Evolutionary conservation across 129 eudicot species (phyloP).

Genomic region (Smallanthus sonchifolius): DNA sequence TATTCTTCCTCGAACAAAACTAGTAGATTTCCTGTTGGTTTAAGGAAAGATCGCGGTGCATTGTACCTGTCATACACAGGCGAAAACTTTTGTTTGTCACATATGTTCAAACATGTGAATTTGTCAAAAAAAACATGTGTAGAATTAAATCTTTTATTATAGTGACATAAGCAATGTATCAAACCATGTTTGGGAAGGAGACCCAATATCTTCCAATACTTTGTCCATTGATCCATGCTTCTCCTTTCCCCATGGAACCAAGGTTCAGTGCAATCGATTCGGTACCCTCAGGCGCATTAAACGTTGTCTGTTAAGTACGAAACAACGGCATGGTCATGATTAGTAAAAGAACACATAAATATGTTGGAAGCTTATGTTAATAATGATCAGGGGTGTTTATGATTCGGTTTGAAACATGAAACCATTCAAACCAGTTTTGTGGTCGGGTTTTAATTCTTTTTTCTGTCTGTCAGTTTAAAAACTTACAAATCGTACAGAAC

Average conservation of each 20-base stretch:
- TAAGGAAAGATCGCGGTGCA: constrained; percentile 72
- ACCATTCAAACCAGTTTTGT: too few relatives aligned
- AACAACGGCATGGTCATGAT: neutral
- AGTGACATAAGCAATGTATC: neutral
- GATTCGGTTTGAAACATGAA: too few relatives aligned
- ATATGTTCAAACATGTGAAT: neutral
- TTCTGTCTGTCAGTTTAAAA: too few relatives aligned
- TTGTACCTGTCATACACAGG: constrained; percentile 55
- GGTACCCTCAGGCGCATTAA: constrained; percentile 59
- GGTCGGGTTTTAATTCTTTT: too few relatives aligned
- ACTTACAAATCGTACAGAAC: too few relatives aligned
- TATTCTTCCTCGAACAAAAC: constrained; percentile 78
- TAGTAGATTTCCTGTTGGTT: constrained; percentile 47
- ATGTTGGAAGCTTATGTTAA: too few relatives aligned
- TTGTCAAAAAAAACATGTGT: neutral
- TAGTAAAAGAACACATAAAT: neutral
- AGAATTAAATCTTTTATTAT: neutral
- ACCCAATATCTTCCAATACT: constrained; percentile 94
- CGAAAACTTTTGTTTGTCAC: constrained; percentile 2
- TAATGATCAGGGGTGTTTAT: too few relatives aligned
- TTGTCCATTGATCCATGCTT: constrained; percentile 88
- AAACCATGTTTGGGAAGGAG: constrained; percentile 82
- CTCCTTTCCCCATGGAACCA: constrained; percentile 90
- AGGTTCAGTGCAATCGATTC: constrained; percentile 69
- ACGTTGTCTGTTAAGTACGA: constrained; percentile 42